Evolutionary conservation across 306 rosid species (phyloP), one percentile per base, ranked within the genome.

Genomic region (Acacia confusa): DNA sequence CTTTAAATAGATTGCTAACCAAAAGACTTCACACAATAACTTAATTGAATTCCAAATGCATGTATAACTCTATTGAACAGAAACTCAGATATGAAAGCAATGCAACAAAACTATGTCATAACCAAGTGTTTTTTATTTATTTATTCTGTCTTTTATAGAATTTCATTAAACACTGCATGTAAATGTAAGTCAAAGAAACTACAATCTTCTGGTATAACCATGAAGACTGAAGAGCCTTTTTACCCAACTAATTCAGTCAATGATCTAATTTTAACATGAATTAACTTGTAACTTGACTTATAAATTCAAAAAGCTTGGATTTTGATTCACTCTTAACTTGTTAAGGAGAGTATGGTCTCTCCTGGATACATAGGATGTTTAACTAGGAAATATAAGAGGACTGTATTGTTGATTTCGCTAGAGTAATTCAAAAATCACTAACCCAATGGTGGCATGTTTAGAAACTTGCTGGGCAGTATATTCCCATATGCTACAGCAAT

Each of bases 371-470:
- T 7, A 5, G 19, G 45, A 52, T 32, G 48, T 52, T 74, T 34
- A 74, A 34, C 65, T 34, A 53, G 36, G 43, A 53, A 74, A 5
- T 22, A 32, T 25, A 2, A 34, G 67, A 74, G 20, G n/a, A 74
- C 53, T 53, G 43, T 52, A 30, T 73, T 30, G 27, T 52, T 4
- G 4, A 52, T 24, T 20, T 34, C 69, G 38, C 63, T n/a, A 24
- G 73, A 66, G 5, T 44, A 25, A 27, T 2, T 27, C 1, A 40
- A 38, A 60, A 43, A 55, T 41, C 30, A 87, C 84, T 65, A 86
- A 94, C 98, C 98, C 47, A 76, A 64, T 7, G 80, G 27, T 12
- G 88, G 90, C 76, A 84, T 78, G 67, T 87, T 28, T 14, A 87
- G 78, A 82, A 87, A 84, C 45, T 82, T 78, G 84, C 75, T 81